Evolutionary conservation across 352 stramenopile genomes (phyloP), one percentile per base, ranked within the genome.

Genomic region (Phytophthora constricta): DNA sequence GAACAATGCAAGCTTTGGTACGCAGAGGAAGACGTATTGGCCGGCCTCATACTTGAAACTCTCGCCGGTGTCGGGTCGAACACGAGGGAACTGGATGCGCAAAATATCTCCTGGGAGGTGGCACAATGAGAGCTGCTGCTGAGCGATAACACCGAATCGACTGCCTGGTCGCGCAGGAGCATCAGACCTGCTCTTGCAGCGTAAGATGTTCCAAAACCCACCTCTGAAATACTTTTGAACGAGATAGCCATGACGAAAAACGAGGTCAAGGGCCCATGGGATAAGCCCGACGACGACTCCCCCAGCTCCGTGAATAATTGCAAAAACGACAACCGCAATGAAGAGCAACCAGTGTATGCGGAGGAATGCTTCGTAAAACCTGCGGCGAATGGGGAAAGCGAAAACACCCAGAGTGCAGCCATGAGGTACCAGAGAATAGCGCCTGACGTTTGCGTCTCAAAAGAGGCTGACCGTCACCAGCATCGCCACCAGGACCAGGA

Each of bases 341-440:
- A 87, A 82, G 16, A 85, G 56, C 4, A 87, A 4, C 68, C 68
- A 82, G 67, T 87, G 79, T 45, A 63, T 31, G 2, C 74, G 62
- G 1, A 84, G n/a, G 54, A 87, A 87, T 4, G 77, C 43, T 20
- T 87, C 64, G 51, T 80, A 87, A 48, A 78, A 85, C 14, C 63
- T 62, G 7, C 79, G 78, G 2, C 72, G 75, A 45, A 84, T 74
- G 43, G 19, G 17, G 55, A 37, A 27, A 73, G 62, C 17, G 78
- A 70, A 42, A 77, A 67, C 1, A 72, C 20, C 11, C 59, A 49
- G 10, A 82, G 60, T 17, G 46, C 63, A 20, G 34, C 45, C 46
- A 84, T 65, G 26, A 74, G 41, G 17, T 61, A 70, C 45, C 80
- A 79, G 11, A 60, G 53, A 42, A 75, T 60, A 4, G 39, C 23